Conservation (phyloP, 2,329 filamentous ascomycete genomes). For the Aspergillus pseudoglaucus region DNA sequence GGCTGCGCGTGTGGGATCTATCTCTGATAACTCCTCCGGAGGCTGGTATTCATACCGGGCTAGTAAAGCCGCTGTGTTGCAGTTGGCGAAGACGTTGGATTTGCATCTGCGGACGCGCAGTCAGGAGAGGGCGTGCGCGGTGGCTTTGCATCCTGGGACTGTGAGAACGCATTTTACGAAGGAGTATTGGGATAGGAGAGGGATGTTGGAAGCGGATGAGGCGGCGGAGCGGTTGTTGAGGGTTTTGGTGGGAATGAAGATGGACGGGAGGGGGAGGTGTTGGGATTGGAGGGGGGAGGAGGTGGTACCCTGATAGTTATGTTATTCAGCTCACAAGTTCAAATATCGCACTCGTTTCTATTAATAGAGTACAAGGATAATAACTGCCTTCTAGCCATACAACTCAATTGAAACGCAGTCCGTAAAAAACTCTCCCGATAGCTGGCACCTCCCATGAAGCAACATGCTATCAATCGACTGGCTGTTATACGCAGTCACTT, state of each 20-base stretch:
- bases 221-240: slow-evolving; percentile 59
- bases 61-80: slow-evolving; percentile 68
- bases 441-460: slow-evolving; percentile 14
- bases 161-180: slow-evolving; percentile 67
- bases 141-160: slow-evolving; percentile 73
- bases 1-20: slow-evolving; percentile 71
- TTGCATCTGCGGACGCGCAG: slow-evolving; percentile 54
- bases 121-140: slow-evolving; percentile 57
- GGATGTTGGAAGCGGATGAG: slow-evolving; percentile 61
- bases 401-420: background rate
- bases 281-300: slow-evolving; percentile 66
- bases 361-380: too few relatives aligned
- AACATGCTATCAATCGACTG: slow-evolving; percentile 14
- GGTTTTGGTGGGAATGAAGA: slow-evolving; percentile 47
- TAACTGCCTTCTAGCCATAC: background rate
- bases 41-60: slow-evolving; percentile 80
- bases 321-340: too few relatives aligned
- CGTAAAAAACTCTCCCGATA: background rate
- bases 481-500: slow-evolving; percentile 19
- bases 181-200: slow-evolving; percentile 65
- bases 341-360: too few relatives aligned
- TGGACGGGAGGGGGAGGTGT: slow-evolving; percentile 53
- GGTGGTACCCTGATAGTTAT: slow-evolving; percentile 45
- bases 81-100: slow-evolving; percentile 65
- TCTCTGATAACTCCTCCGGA: slow-evolving; percentile 63